Evolutionary conservation across 805 yeast genomes (phyloP).

Genomic region (Spencermartinsiella europaea): DNA sequence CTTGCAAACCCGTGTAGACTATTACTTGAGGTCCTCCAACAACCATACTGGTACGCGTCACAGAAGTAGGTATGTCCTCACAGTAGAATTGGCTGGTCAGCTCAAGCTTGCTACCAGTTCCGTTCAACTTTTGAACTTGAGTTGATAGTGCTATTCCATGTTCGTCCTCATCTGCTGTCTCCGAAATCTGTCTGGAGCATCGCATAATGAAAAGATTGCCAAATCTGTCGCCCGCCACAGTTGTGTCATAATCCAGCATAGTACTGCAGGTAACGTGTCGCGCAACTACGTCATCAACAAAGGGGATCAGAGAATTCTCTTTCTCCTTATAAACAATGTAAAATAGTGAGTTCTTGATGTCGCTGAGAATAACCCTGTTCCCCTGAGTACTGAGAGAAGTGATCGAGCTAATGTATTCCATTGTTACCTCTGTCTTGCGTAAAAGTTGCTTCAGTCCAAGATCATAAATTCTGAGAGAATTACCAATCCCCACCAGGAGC

Average conservation of each 20-base stretch:
- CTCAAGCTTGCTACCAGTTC: conserved; percentile 39
- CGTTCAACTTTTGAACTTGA: conserved; percentile 35
- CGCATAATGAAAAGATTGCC: conserved; percentile 74
- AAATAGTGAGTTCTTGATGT: conserved; percentile 60
- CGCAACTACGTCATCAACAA: conserved; percentile 65
- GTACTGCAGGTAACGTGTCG: conserved; percentile 60
- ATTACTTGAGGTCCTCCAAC: conserved; percentile 63
- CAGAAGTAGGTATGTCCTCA: conserved; percentile 65
- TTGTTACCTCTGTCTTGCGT: conserved; percentile 50
- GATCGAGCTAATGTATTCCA: conserved; percentile 41
- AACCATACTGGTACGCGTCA: conserved; percentile 49
- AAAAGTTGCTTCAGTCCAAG: conserved; percentile 77
- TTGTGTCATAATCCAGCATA: conserved; percentile 68
- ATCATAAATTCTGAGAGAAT: conserved; percentile 55
- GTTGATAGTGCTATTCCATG: conserved; percentile 37
- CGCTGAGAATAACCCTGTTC: conserved; percentile 62
- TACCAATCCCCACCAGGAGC: conserved; percentile 54
- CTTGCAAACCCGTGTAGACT: conserved; percentile 72
- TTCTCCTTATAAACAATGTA: conserved; percentile 50
- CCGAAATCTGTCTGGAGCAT: conserved; percentile 46
- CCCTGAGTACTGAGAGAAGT: conserved; percentile 53
- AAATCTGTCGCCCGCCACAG: conserved; percentile 80
- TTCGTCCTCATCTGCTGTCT: conserved; percentile 47
- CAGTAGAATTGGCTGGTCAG: conserved; percentile 54
- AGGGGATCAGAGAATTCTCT: conserved; percentile 44